Evolutionary conservation across 225 moss, liverwort and hornwort species (phyloP), one percentile per base, ranked within the genome.

Genomic region (Anthoceros angustus): DNA sequence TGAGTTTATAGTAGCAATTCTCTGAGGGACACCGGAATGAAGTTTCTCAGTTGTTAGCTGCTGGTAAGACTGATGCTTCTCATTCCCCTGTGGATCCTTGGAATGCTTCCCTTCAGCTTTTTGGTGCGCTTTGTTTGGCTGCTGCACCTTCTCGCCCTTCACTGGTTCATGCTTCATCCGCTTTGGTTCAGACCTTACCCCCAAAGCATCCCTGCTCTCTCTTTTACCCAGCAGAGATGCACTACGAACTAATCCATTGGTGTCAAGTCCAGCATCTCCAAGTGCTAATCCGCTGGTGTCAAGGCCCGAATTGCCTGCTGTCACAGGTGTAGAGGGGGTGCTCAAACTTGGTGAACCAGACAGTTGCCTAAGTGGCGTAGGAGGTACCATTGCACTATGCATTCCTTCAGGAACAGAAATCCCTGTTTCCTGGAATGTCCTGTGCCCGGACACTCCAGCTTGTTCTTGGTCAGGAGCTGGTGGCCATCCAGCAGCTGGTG

Each of bases 251-350:
- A 83, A 67, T 39, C 79, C 77, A 71, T 79, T 84, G 25, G 84
- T 84, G 41, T 32, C 32, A 32, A 32, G 32, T 1, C 32, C 32
- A 32, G 32, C 1, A 32, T 32, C 32, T 32, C 32, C 32, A 32
- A 32, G 1, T 32, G 32, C 32, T 32, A 32, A 1, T 32, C 32
- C 32, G 4, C 32, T 32, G 32, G 32, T 32, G 32, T 32, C 32
- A 32, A 32, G 32, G 32, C 32, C 32, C 32, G 32, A 32, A 32
- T 32, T 32, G 1, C 32, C 32, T 12, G 79, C 76, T 15, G 93
- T 89, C 70, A 86, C 93, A 65, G 93, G 93, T 60, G 93, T 90
- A 39, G 79, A 84, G 39, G 90, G 94, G 45, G 84, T 82, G 68
- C 86, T 84, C 63, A 78, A 74, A 64, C 78, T 74, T 46, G 81